These are phyloP conservation scores for Zasmidium cellare DNA, from an alignment of 2,329 filamentous ascomycete species.

Conservation along the genomic window DNA sequence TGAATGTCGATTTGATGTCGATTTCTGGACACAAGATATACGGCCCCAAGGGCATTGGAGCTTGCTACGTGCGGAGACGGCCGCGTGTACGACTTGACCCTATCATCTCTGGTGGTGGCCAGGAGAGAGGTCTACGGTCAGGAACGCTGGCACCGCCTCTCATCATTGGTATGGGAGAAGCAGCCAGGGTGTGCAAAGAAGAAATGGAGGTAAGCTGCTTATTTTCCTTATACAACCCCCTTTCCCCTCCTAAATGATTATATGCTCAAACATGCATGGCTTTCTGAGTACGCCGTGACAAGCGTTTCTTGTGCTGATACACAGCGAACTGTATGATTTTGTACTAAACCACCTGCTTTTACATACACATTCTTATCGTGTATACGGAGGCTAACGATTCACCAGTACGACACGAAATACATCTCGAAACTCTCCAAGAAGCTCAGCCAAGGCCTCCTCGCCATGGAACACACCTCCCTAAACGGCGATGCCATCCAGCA, in stretches of 20 bases:
- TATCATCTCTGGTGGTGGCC: slow-evolving; percentile 92
- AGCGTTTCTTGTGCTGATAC: slow-evolving; percentile 48
- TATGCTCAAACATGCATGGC: slow-evolving; percentile 83
- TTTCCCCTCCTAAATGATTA: slow-evolving; percentile 65
- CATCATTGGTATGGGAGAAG: slow-evolving; percentile 91
- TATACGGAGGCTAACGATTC: slow-evolving; percentile 26
- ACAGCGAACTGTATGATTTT: slow-evolving; percentile 66
- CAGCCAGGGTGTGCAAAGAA: slow-evolving; percentile 84
- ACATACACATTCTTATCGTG: background rate
- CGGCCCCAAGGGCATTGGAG: slow-evolving; percentile 93
- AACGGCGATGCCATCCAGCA: slow-evolving; percentile 83
- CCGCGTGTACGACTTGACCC: slow-evolving; percentile 93
- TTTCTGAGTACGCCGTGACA: slow-evolving; percentile 74
- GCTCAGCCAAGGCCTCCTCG: slow-evolving; percentile 75
- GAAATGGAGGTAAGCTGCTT: slow-evolving; percentile 78
- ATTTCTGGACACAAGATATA: slow-evolving; percentile 99
- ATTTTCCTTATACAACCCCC: slow-evolving; percentile 16
- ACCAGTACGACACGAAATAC: slow-evolving; percentile 85
- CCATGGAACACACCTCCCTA: slow-evolving; percentile 87
- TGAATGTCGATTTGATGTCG: slow-evolving; percentile 98
- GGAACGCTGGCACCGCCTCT: slow-evolving; percentile 89
- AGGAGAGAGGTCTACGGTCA: slow-evolving; percentile 91
- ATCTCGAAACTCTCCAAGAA: slow-evolving; percentile 81
- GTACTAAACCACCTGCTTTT: background rate
- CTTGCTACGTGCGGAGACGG: slow-evolving; percentile 90